Base-by-base conservation (phyloP, 768 basidiomycete species). In the Holtermannia corniformis region DNA sequence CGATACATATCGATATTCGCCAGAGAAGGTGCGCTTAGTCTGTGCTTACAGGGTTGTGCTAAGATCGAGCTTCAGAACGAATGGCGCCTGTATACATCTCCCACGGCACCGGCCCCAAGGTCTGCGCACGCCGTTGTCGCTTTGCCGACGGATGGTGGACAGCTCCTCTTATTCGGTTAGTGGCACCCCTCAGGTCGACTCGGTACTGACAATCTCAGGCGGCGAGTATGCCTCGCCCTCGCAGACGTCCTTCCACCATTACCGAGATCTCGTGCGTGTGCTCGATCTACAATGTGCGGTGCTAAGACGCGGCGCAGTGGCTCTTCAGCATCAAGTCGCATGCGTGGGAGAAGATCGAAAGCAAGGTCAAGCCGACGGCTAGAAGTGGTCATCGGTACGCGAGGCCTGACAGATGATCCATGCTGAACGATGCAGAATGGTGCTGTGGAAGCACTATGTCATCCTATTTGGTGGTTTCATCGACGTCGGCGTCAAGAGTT, bases 381-480 rank as follows among this genome's bases (percentile, higher is more conserved):
- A 76, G 89, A 41, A 87, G 84, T 2, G 91, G 90, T 1, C 87
- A 89, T 72, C 77, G 89, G 81, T 85, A 55, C 48, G 78, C n/a
- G n/a, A n/a, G n/a, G n/a, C n/a, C n/a, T n/a, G n/a, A n/a, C n/a
- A n/a, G n/a, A n/a, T n/a, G n/a, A n/a, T 5, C n/a, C 2, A 44
- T 46, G 23, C 24, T 20, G 40, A 2, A 1, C 21, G 42, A n/a
- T n/a, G 20, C 51, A 86, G 86, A 28, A 89, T 91, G 87, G 84
- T 84, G 0, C 75, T 85, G 42, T 93, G 86, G 86, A 93, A 92
- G 65, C 85, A 92, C 49, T 81, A 78, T 51, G 79, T 92, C 23
- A 78, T 92, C 32, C 76, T 93, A 0, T 95, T 92, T 64, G 91
- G 89, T 3, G 90, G 89, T 0, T 92, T 92, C 68, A 84, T 87